These are phyloP conservation scores for Gremmenia infestans DNA, from an alignment of 2,329 filamentous ascomycete species.

Conservation along the genomic window DNA sequence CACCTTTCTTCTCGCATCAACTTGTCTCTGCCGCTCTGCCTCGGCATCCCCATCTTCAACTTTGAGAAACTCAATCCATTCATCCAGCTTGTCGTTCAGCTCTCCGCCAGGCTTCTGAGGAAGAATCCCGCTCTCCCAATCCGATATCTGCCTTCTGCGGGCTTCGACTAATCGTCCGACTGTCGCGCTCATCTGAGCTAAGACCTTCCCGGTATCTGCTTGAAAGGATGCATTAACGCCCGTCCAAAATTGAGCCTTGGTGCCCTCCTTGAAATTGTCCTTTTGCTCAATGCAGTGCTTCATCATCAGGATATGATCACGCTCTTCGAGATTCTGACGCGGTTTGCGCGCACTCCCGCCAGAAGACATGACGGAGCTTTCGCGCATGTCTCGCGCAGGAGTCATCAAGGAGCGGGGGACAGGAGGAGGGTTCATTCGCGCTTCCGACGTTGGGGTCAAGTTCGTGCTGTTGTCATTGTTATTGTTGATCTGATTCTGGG, in stretches of 20 bases:
- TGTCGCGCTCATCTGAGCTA: slow-evolving; percentile 32
- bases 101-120: slow-evolving; percentile 29
- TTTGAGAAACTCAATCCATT: slow-evolving; percentile 32
- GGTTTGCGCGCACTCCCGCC: slow-evolving; percentile 30
- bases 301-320: slow-evolving; percentile 30
- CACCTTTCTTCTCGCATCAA: slow-evolving; percentile 28
- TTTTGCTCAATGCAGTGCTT: slow-evolving; percentile 29
- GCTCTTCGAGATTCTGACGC: slow-evolving; percentile 31
- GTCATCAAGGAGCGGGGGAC: slow-evolving; percentile 28
- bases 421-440: slow-evolving; percentile 30
- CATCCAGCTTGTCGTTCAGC: slow-evolving; percentile 28
- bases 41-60: slow-evolving; percentile 31
- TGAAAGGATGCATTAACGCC: slow-evolving; percentile 29
- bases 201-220: slow-evolving; percentile 27
- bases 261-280: slow-evolving; percentile 30
- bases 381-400: slow-evolving; percentile 28
- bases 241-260: slow-evolving; percentile 31
- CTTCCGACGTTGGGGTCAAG: slow-evolving; percentile 23
- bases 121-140: slow-evolving; percentile 31
- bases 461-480: slow-evolving; percentile 19
- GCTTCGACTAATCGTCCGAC: slow-evolving; percentile 30
- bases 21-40: slow-evolving; percentile 31
- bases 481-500: slow-evolving; percentile 7
- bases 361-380: slow-evolving; percentile 27
- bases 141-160: slow-evolving; percentile 27